Conservation (phyloP, 2,329 filamentous ascomycete genomes). For the Colletotrichum melonis region DNA sequence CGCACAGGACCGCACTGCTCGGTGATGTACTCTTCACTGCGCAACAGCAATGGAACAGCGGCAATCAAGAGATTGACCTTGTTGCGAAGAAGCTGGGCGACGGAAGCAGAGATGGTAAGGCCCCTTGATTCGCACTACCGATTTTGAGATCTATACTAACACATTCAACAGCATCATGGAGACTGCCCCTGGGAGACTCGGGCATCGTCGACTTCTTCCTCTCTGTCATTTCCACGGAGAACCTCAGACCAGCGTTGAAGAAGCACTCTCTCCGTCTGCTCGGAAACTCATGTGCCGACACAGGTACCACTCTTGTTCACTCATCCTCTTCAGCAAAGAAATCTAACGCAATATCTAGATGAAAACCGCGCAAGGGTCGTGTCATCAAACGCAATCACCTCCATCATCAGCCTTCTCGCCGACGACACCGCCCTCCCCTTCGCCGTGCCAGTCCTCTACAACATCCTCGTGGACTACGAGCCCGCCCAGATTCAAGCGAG, state of each 20-base stretch:
- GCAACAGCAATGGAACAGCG: slow-evolving; percentile 53
- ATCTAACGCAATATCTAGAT: slow-evolving; percentile 49
- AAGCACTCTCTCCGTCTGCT: slow-evolving; percentile 67
- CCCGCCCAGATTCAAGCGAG: slow-evolving; percentile 68
- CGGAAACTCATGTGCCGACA: slow-evolving; percentile 73
- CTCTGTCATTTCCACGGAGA: slow-evolving; percentile 52
- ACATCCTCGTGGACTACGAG: slow-evolving; percentile 72
- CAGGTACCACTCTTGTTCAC: slow-evolving; percentile 48
- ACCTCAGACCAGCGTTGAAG: slow-evolving; percentile 55
- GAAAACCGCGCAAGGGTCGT: slow-evolving; percentile 69
- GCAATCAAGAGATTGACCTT: slow-evolving; percentile 54
- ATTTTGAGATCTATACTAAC: slow-evolving; percentile 33
- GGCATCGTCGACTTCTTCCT: slow-evolving; percentile 69
- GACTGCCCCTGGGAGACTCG: slow-evolving; percentile 66
- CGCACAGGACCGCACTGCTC: slow-evolving; percentile 11
- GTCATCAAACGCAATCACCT: slow-evolving; percentile 56
- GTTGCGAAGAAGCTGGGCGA: slow-evolving; percentile 65
- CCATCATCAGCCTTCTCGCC: slow-evolving; percentile 60
- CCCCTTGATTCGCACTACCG: too few relatives aligned
- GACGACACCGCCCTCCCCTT: slow-evolving; percentile 62
- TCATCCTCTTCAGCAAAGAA: not conserved
- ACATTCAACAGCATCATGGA: slow-evolving; percentile 61
- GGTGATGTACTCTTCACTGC: slow-evolving; percentile 51
- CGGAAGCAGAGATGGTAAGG: slow-evolving; percentile 66
- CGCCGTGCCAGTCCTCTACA: slow-evolving; percentile 70